Conservation (phyloP, 2,329 filamentous ascomycete genomes). For the Phoma herbarum region DNA sequence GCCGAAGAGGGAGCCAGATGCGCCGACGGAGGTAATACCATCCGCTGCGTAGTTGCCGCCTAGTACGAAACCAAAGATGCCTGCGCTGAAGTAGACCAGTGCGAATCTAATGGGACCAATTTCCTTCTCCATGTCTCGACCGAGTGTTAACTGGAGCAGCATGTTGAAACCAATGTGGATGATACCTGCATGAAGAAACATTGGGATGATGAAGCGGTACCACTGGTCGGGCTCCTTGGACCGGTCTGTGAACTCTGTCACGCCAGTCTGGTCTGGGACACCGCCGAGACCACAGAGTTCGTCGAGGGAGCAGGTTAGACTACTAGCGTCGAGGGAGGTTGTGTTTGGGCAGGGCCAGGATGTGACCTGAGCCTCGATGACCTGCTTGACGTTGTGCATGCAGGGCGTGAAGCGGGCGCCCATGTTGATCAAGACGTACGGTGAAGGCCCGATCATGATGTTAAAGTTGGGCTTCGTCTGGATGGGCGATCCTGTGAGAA, state of each 20-base stretch:
- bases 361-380: slow-evolving; percentile 64
- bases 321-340: slow-evolving; percentile 67
- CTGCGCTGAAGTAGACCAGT: slow-evolving; percentile 86
- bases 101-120: slow-evolving; percentile 90
- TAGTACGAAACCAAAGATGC: slow-evolving; percentile 95
- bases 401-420: slow-evolving; percentile 91
- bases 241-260: slow-evolving; percentile 61
- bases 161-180: slow-evolving; percentile 97
- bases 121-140: slow-evolving; percentile 87
- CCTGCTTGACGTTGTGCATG: slow-evolving; percentile 82
- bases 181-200: slow-evolving; percentile 93
- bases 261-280: slow-evolving; percentile 70
- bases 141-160: slow-evolving; percentile 87
- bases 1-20: slow-evolving; percentile 90
- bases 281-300: slow-evolving; percentile 85
- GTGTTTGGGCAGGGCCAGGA: slow-evolving; percentile 82
- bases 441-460: slow-evolving; percentile 94
- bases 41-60: slow-evolving; percentile 91
- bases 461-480: slow-evolving; percentile 88
- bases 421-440: slow-evolving; percentile 94
- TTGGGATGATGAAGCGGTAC: slow-evolving; percentile 95
- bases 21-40: slow-evolving; percentile 81
- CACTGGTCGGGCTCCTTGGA: slow-evolving; percentile 85
- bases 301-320: slow-evolving; percentile 73
- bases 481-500: slow-evolving; percentile 80